phyloP scores from a whole-genome alignment of 2,329 filamentous ascomycete genomes.

The Talaromyces amestolkiae region DNA sequence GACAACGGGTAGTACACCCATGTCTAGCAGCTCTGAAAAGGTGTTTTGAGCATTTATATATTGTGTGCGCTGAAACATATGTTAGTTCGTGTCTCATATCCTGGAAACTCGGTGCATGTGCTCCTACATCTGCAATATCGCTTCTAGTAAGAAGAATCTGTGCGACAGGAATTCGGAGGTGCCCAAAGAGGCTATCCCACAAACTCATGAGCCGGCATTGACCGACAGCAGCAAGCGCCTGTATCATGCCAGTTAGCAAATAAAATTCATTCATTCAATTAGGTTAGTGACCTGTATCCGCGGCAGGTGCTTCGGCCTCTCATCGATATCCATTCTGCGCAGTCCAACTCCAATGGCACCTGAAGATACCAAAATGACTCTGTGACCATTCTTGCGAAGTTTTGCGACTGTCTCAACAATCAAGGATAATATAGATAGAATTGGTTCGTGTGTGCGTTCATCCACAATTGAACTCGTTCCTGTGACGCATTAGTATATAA shows the following conservation, averaged over 20 bases:
- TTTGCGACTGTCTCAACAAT: constrained; percentile 93
- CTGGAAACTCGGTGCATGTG: no score
- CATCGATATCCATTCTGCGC: constrained; percentile 81
- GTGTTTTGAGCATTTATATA: constrained; percentile 98
- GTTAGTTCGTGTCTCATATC: background rate
- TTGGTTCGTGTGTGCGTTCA: constrained; percentile 88
- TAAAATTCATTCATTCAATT: background rate
- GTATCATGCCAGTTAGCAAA: background rate
- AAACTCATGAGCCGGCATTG: constrained; percentile 93
- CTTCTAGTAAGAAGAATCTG: constrained; percentile 93
- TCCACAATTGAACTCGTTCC: constrained; percentile 99
- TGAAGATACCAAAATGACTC: constrained; percentile 93
- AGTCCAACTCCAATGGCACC: constrained; percentile 94
- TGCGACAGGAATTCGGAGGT: constrained; percentile 85
- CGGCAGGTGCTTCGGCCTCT: constrained; percentile 84
- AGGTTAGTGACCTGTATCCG: constrained; percentile 70
- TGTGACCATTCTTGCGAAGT: constrained; percentile 84
- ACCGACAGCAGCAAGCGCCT: constrained; percentile 90
- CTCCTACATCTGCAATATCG: constrained; percentile 81
- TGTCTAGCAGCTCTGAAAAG: constrained; percentile 80
- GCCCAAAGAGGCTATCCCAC: constrained; percentile 89
- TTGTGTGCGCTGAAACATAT: constrained; percentile 66
- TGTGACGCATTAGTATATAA: constrained; percentile 39
- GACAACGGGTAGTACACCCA: constrained; percentile 96
- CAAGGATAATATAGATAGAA: constrained; percentile 82